Conservation (phyloP, 257 asterid genomes). For the Ophiorrhiza pumila region DNA sequence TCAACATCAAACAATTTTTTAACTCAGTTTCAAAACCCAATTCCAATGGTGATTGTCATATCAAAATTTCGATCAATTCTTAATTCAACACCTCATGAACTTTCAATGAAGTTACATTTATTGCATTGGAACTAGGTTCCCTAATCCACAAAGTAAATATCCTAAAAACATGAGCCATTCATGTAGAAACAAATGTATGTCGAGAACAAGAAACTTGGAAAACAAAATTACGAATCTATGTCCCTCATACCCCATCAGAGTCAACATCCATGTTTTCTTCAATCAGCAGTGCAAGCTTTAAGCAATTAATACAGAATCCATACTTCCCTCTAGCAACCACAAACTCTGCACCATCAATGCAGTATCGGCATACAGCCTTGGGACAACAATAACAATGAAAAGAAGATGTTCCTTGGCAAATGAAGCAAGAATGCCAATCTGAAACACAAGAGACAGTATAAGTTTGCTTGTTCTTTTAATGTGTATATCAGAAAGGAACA, state of each 20-base stretch:
- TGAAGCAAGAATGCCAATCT: slow-evolving; percentile 73
- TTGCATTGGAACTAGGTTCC: background rate
- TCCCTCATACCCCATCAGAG: slow-evolving; percentile 76
- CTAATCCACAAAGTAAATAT: background rate
- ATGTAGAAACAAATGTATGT: background rate
- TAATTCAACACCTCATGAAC: background rate
- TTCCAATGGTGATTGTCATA: background rate
- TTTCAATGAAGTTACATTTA: background rate
- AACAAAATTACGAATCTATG: background rate
- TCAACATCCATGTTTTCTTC: slow-evolving; percentile 52
- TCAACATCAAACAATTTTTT: background rate
- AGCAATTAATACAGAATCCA: slow-evolving; percentile 73
- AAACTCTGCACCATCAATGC: slow-evolving; percentile 38
- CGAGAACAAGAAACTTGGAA: background rate
- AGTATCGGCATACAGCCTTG: slow-evolving; percentile 50
- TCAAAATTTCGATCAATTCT: background rate
- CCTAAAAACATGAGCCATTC: background rate
- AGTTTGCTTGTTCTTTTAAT: background rate
- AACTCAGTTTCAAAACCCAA: background rate
- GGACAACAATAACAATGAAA: slow-evolving; percentile 69
- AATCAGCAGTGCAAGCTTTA: slow-evolving; percentile 57
- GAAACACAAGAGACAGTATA: slow-evolving; percentile 26
- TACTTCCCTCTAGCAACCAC: slow-evolving; percentile 43
- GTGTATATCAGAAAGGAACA: background rate
- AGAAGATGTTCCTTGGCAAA: slow-evolving; percentile 37